phyloP scores from a whole-genome alignment of 768 basidiomycete species.

The Dacryopinax spathularia region DNA sequence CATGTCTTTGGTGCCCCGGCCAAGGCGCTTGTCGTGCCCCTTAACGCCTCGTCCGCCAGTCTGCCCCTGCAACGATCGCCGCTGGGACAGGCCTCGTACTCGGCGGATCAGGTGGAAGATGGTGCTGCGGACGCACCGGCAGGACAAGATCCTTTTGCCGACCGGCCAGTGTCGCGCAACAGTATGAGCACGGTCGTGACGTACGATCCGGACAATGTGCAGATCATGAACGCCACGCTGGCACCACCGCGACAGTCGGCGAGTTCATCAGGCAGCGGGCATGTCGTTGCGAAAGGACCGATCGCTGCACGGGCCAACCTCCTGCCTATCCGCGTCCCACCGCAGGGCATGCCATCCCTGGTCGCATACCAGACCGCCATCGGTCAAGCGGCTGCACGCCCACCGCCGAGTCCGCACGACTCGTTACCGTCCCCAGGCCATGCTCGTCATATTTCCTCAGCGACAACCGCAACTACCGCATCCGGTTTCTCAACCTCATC shows the following conservation, averaged over 20 bases:
- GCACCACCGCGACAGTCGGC: neutral
- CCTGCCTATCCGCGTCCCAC: neutral
- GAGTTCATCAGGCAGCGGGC: neutral
- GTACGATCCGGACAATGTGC: neutral
- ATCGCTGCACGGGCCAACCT: neutral
- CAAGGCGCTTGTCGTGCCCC: neutral
- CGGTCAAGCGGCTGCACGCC: neutral
- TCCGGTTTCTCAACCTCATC: neutral
- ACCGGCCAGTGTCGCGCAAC: neutral
- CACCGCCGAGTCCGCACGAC: neutral
- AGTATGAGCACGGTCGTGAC: neutral
- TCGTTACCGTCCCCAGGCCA: neutral
- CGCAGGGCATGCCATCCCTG: neutral
- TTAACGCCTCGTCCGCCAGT: neutral
- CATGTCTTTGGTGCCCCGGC: neutral
- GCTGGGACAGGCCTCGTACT: neutral
- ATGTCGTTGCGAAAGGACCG: neutral
- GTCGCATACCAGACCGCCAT: neutral
- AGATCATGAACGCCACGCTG: slow-evolving; percentile 1
- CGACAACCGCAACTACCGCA: neutral
- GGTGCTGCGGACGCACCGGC: neutral
- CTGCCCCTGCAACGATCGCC: neutral
- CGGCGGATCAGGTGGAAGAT: neutral
- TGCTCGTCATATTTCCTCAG: neutral
- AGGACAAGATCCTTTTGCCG: neutral